Evolutionary conservation across 2,329 filamentous ascomycete species (phyloP), one percentile per base, ranked within the genome.

Genomic region (Pyricularia sp.): DNA sequence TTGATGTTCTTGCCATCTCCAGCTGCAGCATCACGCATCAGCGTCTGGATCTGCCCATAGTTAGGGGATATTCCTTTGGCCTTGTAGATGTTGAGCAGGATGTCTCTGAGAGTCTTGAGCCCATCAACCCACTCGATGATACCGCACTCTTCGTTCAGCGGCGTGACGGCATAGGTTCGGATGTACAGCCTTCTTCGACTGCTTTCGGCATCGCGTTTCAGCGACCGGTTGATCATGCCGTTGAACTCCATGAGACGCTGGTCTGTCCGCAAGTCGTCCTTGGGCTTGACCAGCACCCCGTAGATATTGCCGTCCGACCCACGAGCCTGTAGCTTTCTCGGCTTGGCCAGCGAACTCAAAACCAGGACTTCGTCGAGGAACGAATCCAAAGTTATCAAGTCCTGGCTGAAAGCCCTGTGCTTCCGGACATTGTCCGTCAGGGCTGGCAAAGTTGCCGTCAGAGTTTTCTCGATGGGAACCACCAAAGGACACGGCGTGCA

Each of bases 201-300:
- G 20, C 93, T 92, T 76, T 97, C 94, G 2, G 94, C 90, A 75
- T 98, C 94, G 71, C 92, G 89, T 76, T 97, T 97, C 69, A 99
- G 81, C 2, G 94, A 93, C 70, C 95, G 87, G 77, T 99, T 99
- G 82, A 99, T 98, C 87, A 98, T 95, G 64, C 91, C 89, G 77
- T 98, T 99, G 83, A 99, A 99, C 77, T 99, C 96, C 94, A 99
- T 99, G 25, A 99, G 88, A 67, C 95, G 92, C 78, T 98, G 94
- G 75, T 99, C 96, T 73, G 97, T 99, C 67, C 95, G 91, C 28
- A 99, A 86, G 77, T 99, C 96, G 77, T 99, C 95, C 78, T 98
- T 98, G 10, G 95, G 96, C 76, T 99, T 99, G 82, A 97, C 96
- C 69, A 99, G 85, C 9, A 99, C 86, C 72, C 92, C 92, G 77